Evolutionary conservation across 805 yeast species (phyloP).

Genomic region (Brettanomyces bruxellensis): DNA sequence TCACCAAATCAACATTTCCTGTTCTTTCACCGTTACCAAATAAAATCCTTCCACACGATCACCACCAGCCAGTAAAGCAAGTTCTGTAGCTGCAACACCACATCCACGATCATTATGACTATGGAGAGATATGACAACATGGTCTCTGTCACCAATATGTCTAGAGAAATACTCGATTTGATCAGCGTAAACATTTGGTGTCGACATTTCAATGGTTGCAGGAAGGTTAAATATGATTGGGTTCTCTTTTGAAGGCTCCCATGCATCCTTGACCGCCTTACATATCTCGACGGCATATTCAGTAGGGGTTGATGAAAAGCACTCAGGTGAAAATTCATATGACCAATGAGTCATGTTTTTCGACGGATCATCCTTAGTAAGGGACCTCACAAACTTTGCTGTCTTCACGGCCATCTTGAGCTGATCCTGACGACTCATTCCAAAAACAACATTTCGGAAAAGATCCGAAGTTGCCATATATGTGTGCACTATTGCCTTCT

Average conservation of each 20-base stretch:
- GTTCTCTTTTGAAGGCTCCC: slow-evolving; percentile 70
- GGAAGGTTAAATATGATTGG: slow-evolving; percentile 76
- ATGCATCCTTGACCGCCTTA: slow-evolving; percentile 68
- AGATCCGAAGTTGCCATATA: slow-evolving; percentile 70
- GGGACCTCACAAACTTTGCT: slow-evolving; percentile 53
- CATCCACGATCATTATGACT: slow-evolving; percentile 79
- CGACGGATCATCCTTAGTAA: slow-evolving; percentile 67
- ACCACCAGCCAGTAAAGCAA: slow-evolving; percentile 75
- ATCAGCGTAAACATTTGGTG: slow-evolving; percentile 73
- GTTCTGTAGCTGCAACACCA: slow-evolving; percentile 76
- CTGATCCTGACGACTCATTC: slow-evolving; percentile 63
- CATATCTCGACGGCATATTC: slow-evolving; percentile 70
- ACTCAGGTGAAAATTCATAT: slow-evolving; percentile 71
- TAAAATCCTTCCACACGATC: slow-evolving; percentile 75
- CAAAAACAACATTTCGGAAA: slow-evolving; percentile 68
- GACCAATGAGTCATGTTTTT: slow-evolving; percentile 59
- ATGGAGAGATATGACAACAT: slow-evolving; percentile 60
- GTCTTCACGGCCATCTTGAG: slow-evolving; percentile 62
- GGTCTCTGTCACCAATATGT: slow-evolving; percentile 63
- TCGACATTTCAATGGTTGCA: slow-evolving; percentile 71
- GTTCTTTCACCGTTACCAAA: slow-evolving; percentile 84
- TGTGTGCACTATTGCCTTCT: slow-evolving; percentile 61
- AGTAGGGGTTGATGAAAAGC: slow-evolving; percentile 65
- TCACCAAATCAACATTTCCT: slow-evolving; percentile 72
- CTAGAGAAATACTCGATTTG: slow-evolving; percentile 68